Evolutionary conservation across 306 rosid genomes (phyloP).

Genomic region (Vicia faba): DNA sequence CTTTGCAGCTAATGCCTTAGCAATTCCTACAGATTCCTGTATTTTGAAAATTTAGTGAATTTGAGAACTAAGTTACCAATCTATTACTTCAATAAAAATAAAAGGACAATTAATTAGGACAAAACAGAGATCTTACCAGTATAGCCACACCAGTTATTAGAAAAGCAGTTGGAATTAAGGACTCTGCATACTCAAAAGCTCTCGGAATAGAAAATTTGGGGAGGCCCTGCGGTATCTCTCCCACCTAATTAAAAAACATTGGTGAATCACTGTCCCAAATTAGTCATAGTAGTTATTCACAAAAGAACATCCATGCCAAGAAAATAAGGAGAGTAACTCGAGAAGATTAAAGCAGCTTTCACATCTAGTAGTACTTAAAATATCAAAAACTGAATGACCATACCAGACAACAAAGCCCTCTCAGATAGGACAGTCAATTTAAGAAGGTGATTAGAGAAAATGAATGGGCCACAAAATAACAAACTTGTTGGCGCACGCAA

Average conservation of each 20-base stretch:
- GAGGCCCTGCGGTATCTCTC: conserved; percentile 93
- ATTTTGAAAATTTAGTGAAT: conserved; percentile 36
- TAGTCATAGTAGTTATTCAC: conserved; percentile 19
- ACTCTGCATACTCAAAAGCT: conserved; percentile 59
- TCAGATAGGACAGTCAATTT: conserved; percentile 15
- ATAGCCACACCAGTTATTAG: conserved; percentile 97
- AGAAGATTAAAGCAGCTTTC: background rate
- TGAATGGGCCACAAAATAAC: background rate
- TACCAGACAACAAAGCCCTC: conserved; percentile 29
- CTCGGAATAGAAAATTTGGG: conserved; percentile 87
- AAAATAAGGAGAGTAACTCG: conserved; percentile 31
- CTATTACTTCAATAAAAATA: conserved; percentile 11
- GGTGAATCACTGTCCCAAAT: conserved; percentile 20
- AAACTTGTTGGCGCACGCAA: background rate
- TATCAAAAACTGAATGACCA: conserved; percentile 28
- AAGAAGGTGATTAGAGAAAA: conserved; percentile 12
- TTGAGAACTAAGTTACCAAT: conserved; percentile 22
- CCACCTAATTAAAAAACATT: conserved; percentile 65
- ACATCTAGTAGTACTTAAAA: background rate
- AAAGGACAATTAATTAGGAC: conserved; percentile 11
- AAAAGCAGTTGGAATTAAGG: conserved; percentile 91
- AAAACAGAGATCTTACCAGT: conserved; percentile 64
- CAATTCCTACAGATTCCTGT: conserved; percentile 98
- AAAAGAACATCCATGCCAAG: conserved; percentile 30
- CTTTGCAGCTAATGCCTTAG: conserved; percentile 96